These are phyloP conservation scores for Heliosperma pusillum DNA, from an alignment of 148 eudicot species.

Conservation along the genomic window DNA sequence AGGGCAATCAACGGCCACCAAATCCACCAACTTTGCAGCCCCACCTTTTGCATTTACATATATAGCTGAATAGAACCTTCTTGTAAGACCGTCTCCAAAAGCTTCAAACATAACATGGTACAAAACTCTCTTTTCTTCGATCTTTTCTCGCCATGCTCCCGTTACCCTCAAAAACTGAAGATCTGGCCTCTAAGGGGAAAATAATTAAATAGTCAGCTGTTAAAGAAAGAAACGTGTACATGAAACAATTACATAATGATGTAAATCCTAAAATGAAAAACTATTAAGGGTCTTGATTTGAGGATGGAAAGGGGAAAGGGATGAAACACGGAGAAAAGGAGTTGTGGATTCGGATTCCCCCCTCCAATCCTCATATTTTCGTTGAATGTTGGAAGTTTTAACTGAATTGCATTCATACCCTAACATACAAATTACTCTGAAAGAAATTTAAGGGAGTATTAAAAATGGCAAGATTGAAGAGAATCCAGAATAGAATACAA, in stretches of 20 bases:
- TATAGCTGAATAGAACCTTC: not conserved
- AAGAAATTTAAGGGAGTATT: not conserved
- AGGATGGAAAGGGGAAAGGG: not conserved
- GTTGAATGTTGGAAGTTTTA: too few relatives aligned
- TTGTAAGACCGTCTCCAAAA: not conserved
- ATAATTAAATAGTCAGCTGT: not conserved
- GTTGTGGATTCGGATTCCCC: too few relatives aligned
- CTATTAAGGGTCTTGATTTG: not conserved
- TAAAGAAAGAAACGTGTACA: not conserved
- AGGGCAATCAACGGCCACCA: not conserved
- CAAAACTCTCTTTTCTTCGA: not conserved
- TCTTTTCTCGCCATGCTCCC: not conserved
- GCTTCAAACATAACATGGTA: not conserved
- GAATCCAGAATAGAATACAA: not conserved
- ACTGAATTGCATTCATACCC: not conserved
- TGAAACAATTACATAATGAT: not conserved
- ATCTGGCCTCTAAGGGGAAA: not conserved
- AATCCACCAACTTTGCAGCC: not conserved
- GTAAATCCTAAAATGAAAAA: not conserved
- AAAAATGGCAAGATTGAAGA: not conserved
- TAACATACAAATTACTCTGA: not conserved
- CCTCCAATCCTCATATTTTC: too few relatives aligned
- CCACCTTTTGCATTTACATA: not conserved
- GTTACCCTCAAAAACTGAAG: not conserved
- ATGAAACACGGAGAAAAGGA: not conserved